phyloP scores from a whole-genome alignment of 768 basidiomycete genomes.

The Auricularia cornea region DNA sequence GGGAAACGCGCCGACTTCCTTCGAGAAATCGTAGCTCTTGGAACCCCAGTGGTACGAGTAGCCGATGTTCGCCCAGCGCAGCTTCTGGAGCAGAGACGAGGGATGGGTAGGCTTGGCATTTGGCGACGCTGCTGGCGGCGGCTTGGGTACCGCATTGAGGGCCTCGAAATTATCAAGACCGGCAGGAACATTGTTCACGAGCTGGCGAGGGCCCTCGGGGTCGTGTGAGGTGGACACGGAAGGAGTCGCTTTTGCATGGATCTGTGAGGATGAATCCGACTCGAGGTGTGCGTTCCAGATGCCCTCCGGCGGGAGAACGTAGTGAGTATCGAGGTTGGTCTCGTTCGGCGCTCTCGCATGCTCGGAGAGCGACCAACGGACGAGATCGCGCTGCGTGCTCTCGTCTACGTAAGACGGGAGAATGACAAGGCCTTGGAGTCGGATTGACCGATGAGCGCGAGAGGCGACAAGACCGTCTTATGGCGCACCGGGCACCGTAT shows the following conservation, averaged over 20 bases:
- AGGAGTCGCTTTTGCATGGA: slow-evolving; percentile 40
- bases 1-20: slow-evolving; percentile 56
- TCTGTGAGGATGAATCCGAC: slow-evolving; percentile 18
- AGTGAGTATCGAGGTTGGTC: slow-evolving; percentile 86
- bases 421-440: slow-evolving; percentile 67
- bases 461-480: background rate
- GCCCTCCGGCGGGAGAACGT: slow-evolving; percentile 61
- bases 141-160: slow-evolving; percentile 51
- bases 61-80: slow-evolving; percentile 95
- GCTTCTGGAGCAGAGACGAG: slow-evolving; percentile 56
- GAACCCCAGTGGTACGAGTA: slow-evolving; percentile 97
- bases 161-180: slow-evolving; percentile 44
- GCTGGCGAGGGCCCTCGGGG: slow-evolving; percentile 47
- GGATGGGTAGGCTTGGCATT: slow-evolving; percentile 42
- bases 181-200: slow-evolving; percentile 68
- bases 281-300: slow-evolving; percentile 60
- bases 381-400: slow-evolving; percentile 56
- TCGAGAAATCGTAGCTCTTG: slow-evolving; percentile 87
- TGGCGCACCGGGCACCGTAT: background rate
- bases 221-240: slow-evolving; percentile 10
- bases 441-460: too few relatives aligned
- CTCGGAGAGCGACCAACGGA: slow-evolving; percentile 62
- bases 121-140: slow-evolving; percentile 54
- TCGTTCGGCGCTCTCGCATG: slow-evolving; percentile 78
- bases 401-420: slow-evolving; percentile 65